Evolutionary conservation across 495 filamentous ascomycete species (phyloP), one percentile per base, ranked within the genome.

Genomic region (Hyaloscypha hepaticicola): DNA sequence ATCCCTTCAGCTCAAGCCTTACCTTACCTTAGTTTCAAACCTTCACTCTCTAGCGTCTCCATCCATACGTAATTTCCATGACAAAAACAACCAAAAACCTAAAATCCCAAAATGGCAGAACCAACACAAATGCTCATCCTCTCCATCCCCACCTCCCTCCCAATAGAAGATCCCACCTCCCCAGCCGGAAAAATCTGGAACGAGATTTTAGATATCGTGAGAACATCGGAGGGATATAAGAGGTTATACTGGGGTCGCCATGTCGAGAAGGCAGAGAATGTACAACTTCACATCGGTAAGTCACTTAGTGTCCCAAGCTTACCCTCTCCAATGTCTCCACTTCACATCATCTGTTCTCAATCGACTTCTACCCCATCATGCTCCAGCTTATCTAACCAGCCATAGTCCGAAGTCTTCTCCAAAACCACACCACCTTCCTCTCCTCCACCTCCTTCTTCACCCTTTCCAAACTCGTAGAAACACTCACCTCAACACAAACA

Each of bases 161-260:
- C 25, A 21, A 28, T 56, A 25, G 25, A 56, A 25, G 24, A 28
- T 9, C 1, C 26, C 0, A 56, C 24, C 2, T 33, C 53, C 24
- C 11, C 53, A 12, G 7, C 25, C 7, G 56, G 56, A 1, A 58
- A 48, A 45, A 24, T 21, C 7, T 58, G 31, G 56, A 31, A 41
- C 5, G 31, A 58, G n/a, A 24, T 58, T 3, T 26, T 58, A 29
- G 33, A 38, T 14, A 0, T 41, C 3, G 5, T 58, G 3, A 0
- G 56, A 12, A 22, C 6, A 11, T 25, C 19, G 16, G 0, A 11
- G 1, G 56, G 63, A 6, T 69, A 63, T 31, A 22, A 52, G n/a
- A 45, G 67, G 8, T 38, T 69, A 26, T 69, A 69, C 28, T 69
- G 67, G 67, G 67, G 67, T 28, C n/a, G 64, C 16, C 58, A 65